A percentile compares a stretch with the other conserved stretches of the same genome.
Conservation (phyloP, 169 alveolate species). For the Cryptosporidium bovis region DNA sequence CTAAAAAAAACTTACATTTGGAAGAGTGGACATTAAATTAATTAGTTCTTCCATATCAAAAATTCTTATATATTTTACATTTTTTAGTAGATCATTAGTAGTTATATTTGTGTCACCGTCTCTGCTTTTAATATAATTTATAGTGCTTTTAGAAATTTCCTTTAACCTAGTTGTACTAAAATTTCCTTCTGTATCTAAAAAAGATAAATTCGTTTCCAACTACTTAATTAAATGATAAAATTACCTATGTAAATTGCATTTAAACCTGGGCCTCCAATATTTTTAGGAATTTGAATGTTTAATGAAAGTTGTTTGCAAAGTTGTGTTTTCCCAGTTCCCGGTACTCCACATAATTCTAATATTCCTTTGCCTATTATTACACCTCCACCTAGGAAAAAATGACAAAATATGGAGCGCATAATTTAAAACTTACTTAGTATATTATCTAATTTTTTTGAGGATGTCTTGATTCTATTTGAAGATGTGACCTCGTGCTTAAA, state of each 20-base stretch:
- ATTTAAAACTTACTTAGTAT: slow-evolving; percentile 44
- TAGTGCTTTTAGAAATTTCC: slow-evolving; percentile 29
- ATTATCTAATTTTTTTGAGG: slow-evolving; percentile 22
- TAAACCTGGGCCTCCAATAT: slow-evolving; percentile 66
- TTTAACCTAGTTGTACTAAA: slow-evolving; percentile 48
- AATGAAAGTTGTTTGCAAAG: slow-evolving; percentile 45
- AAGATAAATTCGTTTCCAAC: not conserved
- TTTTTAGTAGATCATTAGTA: slow-evolving; percentile 1
- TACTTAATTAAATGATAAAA: not conserved
- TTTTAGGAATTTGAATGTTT: slow-evolving; percentile 67
- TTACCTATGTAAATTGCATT: slow-evolving; percentile 71
- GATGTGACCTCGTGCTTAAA: slow-evolving; percentile 37
- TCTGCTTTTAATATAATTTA: slow-evolving; percentile 12
- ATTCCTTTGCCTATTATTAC: slow-evolving; percentile 67
- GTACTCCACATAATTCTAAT: slow-evolving; percentile 68
- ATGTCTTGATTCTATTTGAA: slow-evolving; percentile 63
- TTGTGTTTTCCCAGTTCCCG: slow-evolving; percentile 62
- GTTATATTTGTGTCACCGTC: not conserved
- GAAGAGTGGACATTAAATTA: slow-evolving; percentile 7
- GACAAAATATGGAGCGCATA: not conserved
- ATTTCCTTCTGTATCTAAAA: slow-evolving; percentile 48
- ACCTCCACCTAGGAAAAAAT: slow-evolving; percentile 55
- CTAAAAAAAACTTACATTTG: slow-evolving; percentile 22
- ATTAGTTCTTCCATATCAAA: slow-evolving; percentile 49
- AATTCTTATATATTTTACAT: slow-evolving; percentile 34